Base-by-base conservation (phyloP, 2,329 filamentous ascomycete genomes). In the Cercospora zeae-maydis region DNA sequence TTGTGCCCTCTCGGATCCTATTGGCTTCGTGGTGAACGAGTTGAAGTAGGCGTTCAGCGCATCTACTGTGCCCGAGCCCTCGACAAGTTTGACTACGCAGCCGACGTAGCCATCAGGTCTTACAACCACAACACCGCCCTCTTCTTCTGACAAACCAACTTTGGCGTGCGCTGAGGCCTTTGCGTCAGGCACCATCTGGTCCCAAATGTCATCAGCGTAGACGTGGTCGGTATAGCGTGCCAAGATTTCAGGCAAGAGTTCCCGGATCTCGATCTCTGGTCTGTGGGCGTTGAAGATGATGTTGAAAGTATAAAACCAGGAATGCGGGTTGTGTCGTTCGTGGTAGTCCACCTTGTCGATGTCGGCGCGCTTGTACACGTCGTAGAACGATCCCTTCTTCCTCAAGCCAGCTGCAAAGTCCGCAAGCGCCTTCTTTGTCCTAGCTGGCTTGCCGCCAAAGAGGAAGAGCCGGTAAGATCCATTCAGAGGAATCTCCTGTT, bases 401-500 rank as follows among this genome's bases (percentile, higher is more conserved):
- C 81, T 79, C 51, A 96, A 78, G 69, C 87, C 82, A 39, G 80
- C 76, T 5, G 87, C 86, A 53, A 97, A 84, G 73, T 96, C 91
- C 16, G 79, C 74, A 21, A 96, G 80, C 0, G 92, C 90, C 53
- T 78, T 77, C 45, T 81, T 80, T 11, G 86, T 88, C 52, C 81
- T 80, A 7, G 79, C 73, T 8, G 86, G 86, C 45, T 82, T 81
- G 61, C 93, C 93, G n/a, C 86, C 92, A 75, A 96, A 96, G 66
- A 96, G 77, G 75, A 92, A 96, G 64, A 96, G 82, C 61, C 92
- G 85, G 82, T 93, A 96, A 1, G 92, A 88, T 47, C 92, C 92
- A 76, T 96, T 96, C 63, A 93, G 81, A 0, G 92, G 92, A 33
- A 96, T 84, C 73, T 96, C 90, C 76, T 96, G 92, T 78, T 96